Evolutionary conservation across 495 filamentous ascomycete species (phyloP).

Genomic region (Penicillium malachiteum): DNA sequence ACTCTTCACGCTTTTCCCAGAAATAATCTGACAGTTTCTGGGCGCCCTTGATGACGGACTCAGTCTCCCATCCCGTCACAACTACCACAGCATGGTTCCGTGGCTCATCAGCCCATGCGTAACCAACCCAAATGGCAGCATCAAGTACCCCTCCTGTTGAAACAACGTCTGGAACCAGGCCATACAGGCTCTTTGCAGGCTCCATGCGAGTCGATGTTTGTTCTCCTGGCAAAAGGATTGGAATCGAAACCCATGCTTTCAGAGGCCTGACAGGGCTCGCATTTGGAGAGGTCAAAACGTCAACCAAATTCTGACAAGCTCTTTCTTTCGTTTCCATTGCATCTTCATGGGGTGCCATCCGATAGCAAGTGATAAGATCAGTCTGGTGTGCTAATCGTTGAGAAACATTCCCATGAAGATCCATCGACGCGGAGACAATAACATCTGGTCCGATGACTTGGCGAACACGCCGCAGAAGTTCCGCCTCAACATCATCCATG

Average conservation of each 20-base stretch:
- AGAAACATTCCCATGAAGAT: slow-evolving; percentile 59
- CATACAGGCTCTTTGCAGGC: slow-evolving; percentile 55
- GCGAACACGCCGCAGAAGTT: slow-evolving; percentile 50
- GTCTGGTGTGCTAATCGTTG: slow-evolving; percentile 47
- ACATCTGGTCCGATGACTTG: slow-evolving; percentile 46
- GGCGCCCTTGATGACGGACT: slow-evolving; percentile 34
- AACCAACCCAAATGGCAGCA: slow-evolving; percentile 59
- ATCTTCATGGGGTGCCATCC: slow-evolving; percentile 56
- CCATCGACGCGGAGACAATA: slow-evolving; percentile 56
- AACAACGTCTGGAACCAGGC: slow-evolving; percentile 46
- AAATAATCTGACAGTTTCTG: slow-evolving; percentile 48
- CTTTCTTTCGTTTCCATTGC: slow-evolving; percentile 52
- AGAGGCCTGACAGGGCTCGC: slow-evolving; percentile 28
- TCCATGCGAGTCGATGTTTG: slow-evolving; percentile 58
- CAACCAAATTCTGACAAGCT: slow-evolving; percentile 52
- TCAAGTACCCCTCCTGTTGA: slow-evolving; percentile 44
- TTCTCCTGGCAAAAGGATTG: slow-evolving; percentile 55
- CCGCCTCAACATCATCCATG: slow-evolving; percentile 50
- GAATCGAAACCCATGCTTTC: slow-evolving; percentile 58
- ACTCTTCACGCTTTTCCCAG: slow-evolving; percentile 49
- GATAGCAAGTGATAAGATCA: slow-evolving; percentile 57
- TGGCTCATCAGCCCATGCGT: slow-evolving; percentile 60
- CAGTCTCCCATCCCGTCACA: slow-evolving; percentile 51
- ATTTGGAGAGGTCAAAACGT: slow-evolving; percentile 26
- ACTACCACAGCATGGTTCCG: slow-evolving; percentile 54